These are phyloP conservation scores for Hyaloperonospora brassicae DNA, from an alignment of 352 stramenopile species.

Conservation along the genomic window DNA sequence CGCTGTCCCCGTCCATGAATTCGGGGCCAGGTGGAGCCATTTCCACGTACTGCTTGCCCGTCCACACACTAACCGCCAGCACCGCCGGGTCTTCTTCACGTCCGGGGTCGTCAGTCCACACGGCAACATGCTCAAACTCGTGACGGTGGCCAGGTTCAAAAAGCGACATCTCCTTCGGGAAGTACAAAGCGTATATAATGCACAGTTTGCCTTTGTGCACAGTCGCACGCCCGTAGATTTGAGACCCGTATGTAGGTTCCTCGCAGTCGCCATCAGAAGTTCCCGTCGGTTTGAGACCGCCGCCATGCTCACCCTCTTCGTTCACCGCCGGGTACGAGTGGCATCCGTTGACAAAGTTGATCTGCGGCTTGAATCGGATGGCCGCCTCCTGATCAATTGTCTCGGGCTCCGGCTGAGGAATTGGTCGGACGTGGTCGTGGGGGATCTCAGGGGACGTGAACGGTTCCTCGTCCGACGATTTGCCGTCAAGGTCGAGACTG, in stretches of 20 bases:
- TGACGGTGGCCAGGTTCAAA: conserved; percentile 12
- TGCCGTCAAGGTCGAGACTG: too few relatives aligned
- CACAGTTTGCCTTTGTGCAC: conserved; percentile 2
- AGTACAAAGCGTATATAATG: conserved; percentile 20
- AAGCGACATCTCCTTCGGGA: conserved; percentile 8
- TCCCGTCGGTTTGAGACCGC: conserved; percentile 13
- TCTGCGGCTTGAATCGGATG: conserved; percentile 13
- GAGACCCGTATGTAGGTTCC: conserved; percentile 9
- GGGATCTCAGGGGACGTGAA: too few relatives aligned
- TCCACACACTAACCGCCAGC: conserved; percentile 9
- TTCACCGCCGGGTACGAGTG: conserved; percentile 17
- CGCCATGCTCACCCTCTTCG: not conserved
- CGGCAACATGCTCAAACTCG: conserved; percentile 15
- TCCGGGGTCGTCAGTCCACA: conserved; percentile 17
- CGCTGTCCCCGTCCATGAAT: conserved; percentile 6
- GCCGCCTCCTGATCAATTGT: conserved; percentile 14
- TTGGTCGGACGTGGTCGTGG: conserved; percentile 15
- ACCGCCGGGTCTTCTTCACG: conserved; percentile 8
- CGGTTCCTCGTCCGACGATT: too few relatives aligned
- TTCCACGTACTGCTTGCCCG: conserved; percentile 4
- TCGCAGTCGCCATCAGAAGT: conserved; percentile 6
- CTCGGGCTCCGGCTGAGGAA: conserved; percentile 8
- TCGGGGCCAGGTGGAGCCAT: conserved; percentile 4
- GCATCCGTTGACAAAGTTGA: conserved; percentile 13
- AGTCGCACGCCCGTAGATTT: conserved; percentile 13